Percentiles rank a stretch among this genome's conserved stretches.
Evolutionary conservation across 129 eudicot species (phyloP).

Genomic region (Dittrichia graveolens): DNA sequence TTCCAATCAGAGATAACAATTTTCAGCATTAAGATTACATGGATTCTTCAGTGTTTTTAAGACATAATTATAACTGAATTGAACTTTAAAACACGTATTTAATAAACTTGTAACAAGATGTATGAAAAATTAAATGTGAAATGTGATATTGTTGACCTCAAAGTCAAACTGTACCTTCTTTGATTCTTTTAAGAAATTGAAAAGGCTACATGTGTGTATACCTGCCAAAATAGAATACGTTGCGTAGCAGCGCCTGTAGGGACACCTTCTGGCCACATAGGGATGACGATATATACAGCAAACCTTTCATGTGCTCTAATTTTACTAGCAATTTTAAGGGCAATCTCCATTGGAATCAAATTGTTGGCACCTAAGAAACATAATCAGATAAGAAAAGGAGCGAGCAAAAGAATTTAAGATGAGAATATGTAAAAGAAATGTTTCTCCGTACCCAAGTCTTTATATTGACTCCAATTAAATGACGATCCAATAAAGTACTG

Average conservation of each 20-base stretch:
- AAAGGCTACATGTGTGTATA: slow-evolving; percentile 11
- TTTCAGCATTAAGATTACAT: slow-evolving; percentile 11
- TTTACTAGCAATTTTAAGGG: slow-evolving; percentile 73
- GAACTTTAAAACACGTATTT: neutral
- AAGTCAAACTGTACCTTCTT: neutral
- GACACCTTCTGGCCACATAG: slow-evolving; percentile 99
- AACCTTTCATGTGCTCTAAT: slow-evolving; percentile 84
- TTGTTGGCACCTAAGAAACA: slow-evolving; percentile 77
- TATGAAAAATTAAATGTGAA: neutral
- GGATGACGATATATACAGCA: slow-evolving; percentile 81
- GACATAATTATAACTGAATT: neutral
- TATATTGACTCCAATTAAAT: slow-evolving; percentile 71
- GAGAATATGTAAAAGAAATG: slow-evolving; percentile 11
- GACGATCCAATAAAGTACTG: slow-evolving; percentile 93
- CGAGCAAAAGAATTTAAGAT: slow-evolving; percentile 20
- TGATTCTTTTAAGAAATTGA: neutral
- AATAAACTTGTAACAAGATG: neutral
- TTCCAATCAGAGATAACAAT: slow-evolving; percentile 8
- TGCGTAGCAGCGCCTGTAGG: slow-evolving; percentile 84
- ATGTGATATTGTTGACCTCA: slow-evolving; percentile 1
- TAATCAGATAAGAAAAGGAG: slow-evolving; percentile 8
- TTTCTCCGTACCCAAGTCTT: slow-evolving; percentile 55
- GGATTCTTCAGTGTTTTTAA: neutral
- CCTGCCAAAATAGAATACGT: slow-evolving; percentile 91
- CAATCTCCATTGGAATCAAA: slow-evolving; percentile 90